Evolutionary conservation across 2,329 filamentous ascomycete species (phyloP), one percentile per base, ranked within the genome.

Genomic region (Zopfia rhizophila): DNA sequence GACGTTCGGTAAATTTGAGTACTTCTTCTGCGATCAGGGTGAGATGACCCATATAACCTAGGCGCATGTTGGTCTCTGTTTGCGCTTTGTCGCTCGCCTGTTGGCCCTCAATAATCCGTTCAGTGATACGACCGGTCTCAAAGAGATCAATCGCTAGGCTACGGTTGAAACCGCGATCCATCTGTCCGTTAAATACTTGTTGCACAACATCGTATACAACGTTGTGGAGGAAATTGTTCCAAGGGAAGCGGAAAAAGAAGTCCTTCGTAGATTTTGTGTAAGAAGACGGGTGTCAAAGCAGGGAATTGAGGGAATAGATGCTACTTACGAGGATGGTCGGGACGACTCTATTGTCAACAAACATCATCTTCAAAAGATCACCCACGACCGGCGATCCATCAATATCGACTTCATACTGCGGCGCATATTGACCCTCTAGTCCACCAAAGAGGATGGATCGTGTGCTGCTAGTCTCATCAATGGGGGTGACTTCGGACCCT

Each of bases 151-250:
- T 88, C 10, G 94, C 93, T 38, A 99, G 78, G 35, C 85, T 87
- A 8, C 90, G 87, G 72, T 99, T 99, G 75, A 88, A 97, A 19
- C 94, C 92, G 49, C 91, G 88, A 60, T 97, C 93, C 89, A 99
- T 96, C 0, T 91, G 91, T 7, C 94, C 94, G 68, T 99, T 99
- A 73, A 99, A 97, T 1, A 99, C 94, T 76, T 99, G 94, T 72
- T 99, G 94, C 30, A 99, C 90, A 65, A 99, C 92, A 70, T 99
- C 94, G 69, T 99, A 99, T 35, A 99, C 94, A 30, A 99, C 94
- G 66, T 99, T 99, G 75, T 99, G 94, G 31, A 99, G 82, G 68
- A 99, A 99, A 72, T 99, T 99, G 74, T 99, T 99, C 94, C 94
- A 99, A 1, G 94, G 93, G 65, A 97, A 99, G 48, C 88, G 86